Evolutionary conservation across 140 eudicot genomes (phyloP), one percentile per base, ranked within the genome.

Genomic region (Cichorium intybus): DNA sequence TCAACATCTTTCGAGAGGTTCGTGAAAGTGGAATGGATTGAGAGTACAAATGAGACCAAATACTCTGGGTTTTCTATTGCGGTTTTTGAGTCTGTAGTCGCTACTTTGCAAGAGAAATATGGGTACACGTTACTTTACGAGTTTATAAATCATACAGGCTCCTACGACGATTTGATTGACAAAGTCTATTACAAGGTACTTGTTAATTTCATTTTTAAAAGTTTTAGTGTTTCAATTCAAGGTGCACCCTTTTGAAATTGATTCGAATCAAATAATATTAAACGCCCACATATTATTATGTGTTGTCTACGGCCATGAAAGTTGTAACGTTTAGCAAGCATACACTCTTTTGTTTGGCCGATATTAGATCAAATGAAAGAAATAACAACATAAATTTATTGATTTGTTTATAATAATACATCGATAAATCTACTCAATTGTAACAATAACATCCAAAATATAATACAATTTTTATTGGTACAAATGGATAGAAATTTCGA

Each of bases 31-130:
- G 75, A 76, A 60, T 39, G 71, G 75, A 66, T 39, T 18, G 43
- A 53, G 29, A 50, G 75, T 22, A 5, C 81, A 24, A 70, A 68
- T 15, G 46, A 72, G 24, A 57, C 48, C 16, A 16, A 20, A 10
- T 66, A 68, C 47, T 17, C 75, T 10, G 89, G 94, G 59, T 74
- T 82, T 49, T 79, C 85, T 63, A 81, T 85, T 15, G 79, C 24
- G 4, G 58, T 85, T 73, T 85, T 85, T 16, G 17, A 69, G 35
- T 49, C 66, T 14, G 72, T 64, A n/a, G 58, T 75, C 1, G 24
- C 56, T 6, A 48, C 47, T 47, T 62, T 85, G 67, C 70, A 81
- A 60, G 21, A 33, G 62, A 11, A 72, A 58, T 46, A 66, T n/a
- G 35, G 39, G 3, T 85, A 81, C 48, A 27, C 75, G 8, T 34